Conservation (phyloP, 306 rosid genomes). For the Boehmeria nivea region DNA sequence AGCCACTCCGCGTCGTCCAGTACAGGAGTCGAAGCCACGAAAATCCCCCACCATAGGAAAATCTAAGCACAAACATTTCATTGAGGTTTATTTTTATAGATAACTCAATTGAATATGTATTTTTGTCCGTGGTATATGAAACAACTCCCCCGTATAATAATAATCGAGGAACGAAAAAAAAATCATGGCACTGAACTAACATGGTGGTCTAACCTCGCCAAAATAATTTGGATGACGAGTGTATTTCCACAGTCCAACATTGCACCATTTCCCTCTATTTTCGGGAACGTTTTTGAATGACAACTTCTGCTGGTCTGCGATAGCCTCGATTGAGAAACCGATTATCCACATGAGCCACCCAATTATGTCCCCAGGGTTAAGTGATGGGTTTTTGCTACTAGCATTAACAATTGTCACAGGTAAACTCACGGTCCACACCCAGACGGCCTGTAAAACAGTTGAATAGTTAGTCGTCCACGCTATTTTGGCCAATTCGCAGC, state of each 20-base stretch:
- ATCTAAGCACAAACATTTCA: slow-evolving; percentile 44
- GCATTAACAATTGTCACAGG: slow-evolving; percentile 87
- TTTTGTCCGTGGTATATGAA: no score
- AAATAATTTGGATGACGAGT: slow-evolving; percentile 98
- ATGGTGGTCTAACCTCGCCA: slow-evolving; percentile 68
- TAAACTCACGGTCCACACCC: slow-evolving; percentile 98
- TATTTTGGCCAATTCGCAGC: no score
- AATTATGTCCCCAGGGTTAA: slow-evolving; percentile 55
- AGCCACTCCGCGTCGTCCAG: slow-evolving; percentile 83
- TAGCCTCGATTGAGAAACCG: slow-evolving; percentile 66
- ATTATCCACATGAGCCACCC: slow-evolving; percentile 87
- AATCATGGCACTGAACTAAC: slow-evolving; percentile 12
- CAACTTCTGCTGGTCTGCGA: slow-evolving; percentile 88
- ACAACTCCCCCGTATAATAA: no score
- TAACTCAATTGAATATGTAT: no score
- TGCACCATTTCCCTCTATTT: slow-evolving; percentile 88
- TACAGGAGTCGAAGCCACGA: slow-evolving; percentile 74
- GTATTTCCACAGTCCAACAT: slow-evolving; percentile 74
- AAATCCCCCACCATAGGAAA: slow-evolving; percentile 96
- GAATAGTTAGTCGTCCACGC: no score
- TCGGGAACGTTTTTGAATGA: slow-evolving; percentile 49
- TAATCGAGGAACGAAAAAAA: not conserved
- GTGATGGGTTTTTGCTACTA: slow-evolving; percentile 51
- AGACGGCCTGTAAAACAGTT: slow-evolving; percentile 61
- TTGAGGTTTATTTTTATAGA: not conserved